phyloP scores from a whole-genome alignment of 257 asterid species.

The Thymus mandschuricus region DNA sequence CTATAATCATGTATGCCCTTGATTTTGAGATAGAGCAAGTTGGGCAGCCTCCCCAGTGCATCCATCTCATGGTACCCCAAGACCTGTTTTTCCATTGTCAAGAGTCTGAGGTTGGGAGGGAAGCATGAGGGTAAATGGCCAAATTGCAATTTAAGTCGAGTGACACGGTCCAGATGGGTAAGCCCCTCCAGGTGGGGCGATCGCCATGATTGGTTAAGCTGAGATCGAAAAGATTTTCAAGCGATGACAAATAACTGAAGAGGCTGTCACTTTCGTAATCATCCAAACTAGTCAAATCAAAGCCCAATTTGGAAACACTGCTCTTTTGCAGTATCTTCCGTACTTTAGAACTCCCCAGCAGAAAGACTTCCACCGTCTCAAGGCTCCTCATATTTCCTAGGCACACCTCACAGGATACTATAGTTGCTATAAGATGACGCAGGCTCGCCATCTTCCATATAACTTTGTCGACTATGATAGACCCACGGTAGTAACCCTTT shows the following conservation, averaged over 20 bases:
- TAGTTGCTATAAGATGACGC: not conserved
- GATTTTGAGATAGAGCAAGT: slow-evolving; percentile 16
- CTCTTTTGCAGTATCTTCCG: not conserved
- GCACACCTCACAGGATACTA: not conserved
- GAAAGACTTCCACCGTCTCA: not conserved
- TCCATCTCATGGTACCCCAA: slow-evolving; percentile 23
- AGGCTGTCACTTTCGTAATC: not conserved
- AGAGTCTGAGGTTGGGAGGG: slow-evolving; percentile 35
- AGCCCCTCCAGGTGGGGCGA: not conserved
- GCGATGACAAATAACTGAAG: not conserved
- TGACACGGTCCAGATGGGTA: not conserved
- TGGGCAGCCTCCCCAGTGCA: slow-evolving; percentile 21
- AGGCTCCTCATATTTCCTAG: not conserved
- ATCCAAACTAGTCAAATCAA: not conserved
- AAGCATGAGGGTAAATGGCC: not conserved
- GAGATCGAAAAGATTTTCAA: not conserved
- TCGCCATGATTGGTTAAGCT: not conserved
- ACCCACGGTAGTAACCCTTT: too few relatives aligned
- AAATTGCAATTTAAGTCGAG: slow-evolving; percentile 2
- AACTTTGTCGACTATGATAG: not conserved
- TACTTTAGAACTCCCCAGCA: not conserved
- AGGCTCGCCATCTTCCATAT: not conserved
- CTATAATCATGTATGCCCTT: not conserved
- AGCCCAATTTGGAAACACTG: not conserved
- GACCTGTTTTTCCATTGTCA: not conserved